Evolutionary conservation across 805 yeast species (phyloP).

Genomic region (Myxozyma udenii): DNA sequence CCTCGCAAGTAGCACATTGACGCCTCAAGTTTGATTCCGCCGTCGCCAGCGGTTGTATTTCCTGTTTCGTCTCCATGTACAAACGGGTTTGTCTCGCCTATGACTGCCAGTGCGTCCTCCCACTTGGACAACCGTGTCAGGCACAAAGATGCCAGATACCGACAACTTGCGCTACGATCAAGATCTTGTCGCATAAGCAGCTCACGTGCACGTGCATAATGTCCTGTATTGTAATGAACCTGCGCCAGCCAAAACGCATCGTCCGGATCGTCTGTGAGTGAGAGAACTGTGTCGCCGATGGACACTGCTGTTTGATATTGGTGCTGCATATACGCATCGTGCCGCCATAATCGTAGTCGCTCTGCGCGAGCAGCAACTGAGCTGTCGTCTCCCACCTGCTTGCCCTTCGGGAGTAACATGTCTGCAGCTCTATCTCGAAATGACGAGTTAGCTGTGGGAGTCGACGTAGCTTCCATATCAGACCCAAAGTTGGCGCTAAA

Average conservation of each 20-base stretch:
- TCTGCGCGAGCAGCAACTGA: constrained; percentile 51
- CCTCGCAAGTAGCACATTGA: constrained; percentile 86
- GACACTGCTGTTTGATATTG: constrained; percentile 86
- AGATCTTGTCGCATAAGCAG: constrained; percentile 56
- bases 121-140: constrained; percentile 66
- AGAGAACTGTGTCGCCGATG: constrained; percentile 84
- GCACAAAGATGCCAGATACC: constrained; percentile 76
- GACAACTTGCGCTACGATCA: constrained; percentile 63
- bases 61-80: constrained; percentile 32
- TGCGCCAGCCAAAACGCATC: constrained; percentile 98
- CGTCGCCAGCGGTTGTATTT: constrained; percentile 47
- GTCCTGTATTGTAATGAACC: constrained; percentile 72
- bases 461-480: constrained; percentile 25
- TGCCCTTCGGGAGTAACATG: neutral
- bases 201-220: constrained; percentile 74
- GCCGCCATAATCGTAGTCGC: constrained; percentile 83
- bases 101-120: constrained; percentile 84
- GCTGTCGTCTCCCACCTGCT: neutral
- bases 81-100: constrained; percentile 82
- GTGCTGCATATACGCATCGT: constrained; percentile 89
- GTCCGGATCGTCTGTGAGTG: constrained; percentile 77
- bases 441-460: constrained; percentile 7
- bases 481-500: constrained; percentile 20
- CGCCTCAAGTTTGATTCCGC: constrained; percentile 83
- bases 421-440: neutral